phyloP scores from a whole-genome alignment of 2,329 filamentous ascomycete species.

The Calonectria henricotiae region DNA sequence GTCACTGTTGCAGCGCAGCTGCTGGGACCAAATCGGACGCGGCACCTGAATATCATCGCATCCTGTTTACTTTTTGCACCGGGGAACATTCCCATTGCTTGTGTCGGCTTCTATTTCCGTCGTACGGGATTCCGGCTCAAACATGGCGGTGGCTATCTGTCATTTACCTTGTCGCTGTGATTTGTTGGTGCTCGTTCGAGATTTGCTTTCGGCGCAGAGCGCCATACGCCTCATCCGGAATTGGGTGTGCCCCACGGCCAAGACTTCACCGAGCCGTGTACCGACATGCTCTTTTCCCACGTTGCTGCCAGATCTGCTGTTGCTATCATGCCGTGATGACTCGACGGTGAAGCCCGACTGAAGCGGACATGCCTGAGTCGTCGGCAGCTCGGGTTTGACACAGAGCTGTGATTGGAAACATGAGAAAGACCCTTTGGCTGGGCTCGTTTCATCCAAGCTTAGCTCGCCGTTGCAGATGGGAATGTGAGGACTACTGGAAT shows the following conservation, averaged over 20 bases:
- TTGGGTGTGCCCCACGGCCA: slow-evolving; percentile 5
- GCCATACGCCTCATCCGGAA: slow-evolving; percentile 44
- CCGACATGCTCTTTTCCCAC: background rate
- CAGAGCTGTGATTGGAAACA: slow-evolving; percentile 33
- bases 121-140: slow-evolving; percentile 20
- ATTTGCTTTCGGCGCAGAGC: slow-evolving; percentile 38
- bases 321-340: background rate
- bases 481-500: slow-evolving; percentile 11
- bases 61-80: slow-evolving; percentile 31
- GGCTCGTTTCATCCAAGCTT: slow-evolving; percentile 28
- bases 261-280: slow-evolving; percentile 24
- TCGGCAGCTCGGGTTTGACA: slow-evolving; percentile 34
- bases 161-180: background rate
- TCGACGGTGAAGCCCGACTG: slow-evolving; percentile 29
- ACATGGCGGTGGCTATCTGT: slow-evolving; percentile 24
- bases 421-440: slow-evolving; percentile 12
- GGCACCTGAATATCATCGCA: slow-evolving; percentile 11
- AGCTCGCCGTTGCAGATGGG: slow-evolving; percentile 20
- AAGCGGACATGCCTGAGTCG: slow-evolving; percentile 19
- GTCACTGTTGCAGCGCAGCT: slow-evolving; percentile 41
- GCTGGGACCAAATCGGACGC: slow-evolving; percentile 26
- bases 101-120: slow-evolving; percentile 44
- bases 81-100: slow-evolving; percentile 26
- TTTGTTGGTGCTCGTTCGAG: background rate
- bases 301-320: background rate